phyloP scores from a whole-genome alignment of 2,329 filamentous ascomycete genomes.

The Trichoderma koningii region DNA sequence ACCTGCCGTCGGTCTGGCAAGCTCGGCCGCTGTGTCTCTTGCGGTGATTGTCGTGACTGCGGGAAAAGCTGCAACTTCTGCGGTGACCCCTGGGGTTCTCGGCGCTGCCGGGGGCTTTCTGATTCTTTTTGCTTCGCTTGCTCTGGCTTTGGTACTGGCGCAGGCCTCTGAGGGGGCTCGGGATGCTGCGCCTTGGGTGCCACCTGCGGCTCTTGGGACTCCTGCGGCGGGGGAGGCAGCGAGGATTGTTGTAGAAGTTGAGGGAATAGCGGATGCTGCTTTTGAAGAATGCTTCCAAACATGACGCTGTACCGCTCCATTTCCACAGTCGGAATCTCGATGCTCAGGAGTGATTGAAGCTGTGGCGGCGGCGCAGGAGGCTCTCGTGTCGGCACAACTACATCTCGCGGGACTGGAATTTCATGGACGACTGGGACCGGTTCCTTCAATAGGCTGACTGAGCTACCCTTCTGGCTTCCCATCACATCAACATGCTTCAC shows the following conservation, averaged over 20 bases:
- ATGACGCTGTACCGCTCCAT: constrained; percentile 93
- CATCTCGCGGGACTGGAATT: constrained; percentile 3
- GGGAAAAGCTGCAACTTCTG: background rate
- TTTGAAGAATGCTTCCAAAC: constrained; percentile 75
- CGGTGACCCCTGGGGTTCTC: background rate
- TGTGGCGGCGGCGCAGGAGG: constrained; percentile 1
- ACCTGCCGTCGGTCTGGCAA: constrained; percentile 61
- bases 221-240: background rate
- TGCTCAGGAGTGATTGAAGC: constrained; percentile 56
- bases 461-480: background rate
- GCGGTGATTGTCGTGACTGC: background rate
- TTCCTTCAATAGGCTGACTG: constrained; percentile 4
- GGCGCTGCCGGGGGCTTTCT: background rate
- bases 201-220: background rate
- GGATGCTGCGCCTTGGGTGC: constrained; percentile 10
- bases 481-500: background rate
- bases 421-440: background rate
- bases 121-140: background rate
- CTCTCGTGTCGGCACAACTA: background rate
- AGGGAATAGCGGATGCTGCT: constrained; percentile 31
- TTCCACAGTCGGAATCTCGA: constrained; percentile 77
- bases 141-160: background rate
- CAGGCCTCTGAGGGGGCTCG: background rate
- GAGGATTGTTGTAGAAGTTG: background rate
- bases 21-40: background rate